Conservation (phyloP, 176 grass and related monocot species). For the Coix lacrymajobi region DNA sequence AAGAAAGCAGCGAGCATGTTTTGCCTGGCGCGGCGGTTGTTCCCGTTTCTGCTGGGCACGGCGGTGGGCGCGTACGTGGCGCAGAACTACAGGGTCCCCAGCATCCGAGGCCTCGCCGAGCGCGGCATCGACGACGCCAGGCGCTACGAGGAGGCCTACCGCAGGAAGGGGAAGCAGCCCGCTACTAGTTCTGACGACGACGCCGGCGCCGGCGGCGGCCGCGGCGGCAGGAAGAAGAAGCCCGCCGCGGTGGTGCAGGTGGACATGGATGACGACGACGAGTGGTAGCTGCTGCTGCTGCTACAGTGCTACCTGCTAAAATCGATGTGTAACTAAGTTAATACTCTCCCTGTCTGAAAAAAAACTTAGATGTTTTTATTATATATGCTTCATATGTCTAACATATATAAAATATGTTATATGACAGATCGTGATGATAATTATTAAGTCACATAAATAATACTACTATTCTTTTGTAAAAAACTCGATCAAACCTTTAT, state of each 20-base stretch:
- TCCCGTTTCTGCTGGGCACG: slow-evolving; percentile 50
- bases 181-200: neutral
- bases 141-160: slow-evolving; percentile 57
- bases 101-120: slow-evolving; percentile 31
- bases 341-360: no score
- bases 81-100: slow-evolving; percentile 68
- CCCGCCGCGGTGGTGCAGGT: neutral
- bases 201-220: neutral
- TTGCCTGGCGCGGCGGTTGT: slow-evolving; percentile 20
- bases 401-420: no score
- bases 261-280: neutral
- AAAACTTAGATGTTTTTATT: no score
- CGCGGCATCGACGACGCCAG: slow-evolving; percentile 23
- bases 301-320: neutral
- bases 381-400: no score
- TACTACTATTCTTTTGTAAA: no score
- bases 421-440: no score
- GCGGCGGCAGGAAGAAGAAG: neutral
- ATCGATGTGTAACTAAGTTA: no score
- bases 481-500: no score
- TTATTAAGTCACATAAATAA: no score
- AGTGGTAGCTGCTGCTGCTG: neutral
- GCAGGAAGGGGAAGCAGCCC: neutral
- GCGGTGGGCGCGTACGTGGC: slow-evolving; percentile 50
- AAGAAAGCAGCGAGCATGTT: neutral